Conservation (phyloP, 495 filamentous ascomycete genomes). For the Pseudoneurospora amorphoporcata region DNA sequence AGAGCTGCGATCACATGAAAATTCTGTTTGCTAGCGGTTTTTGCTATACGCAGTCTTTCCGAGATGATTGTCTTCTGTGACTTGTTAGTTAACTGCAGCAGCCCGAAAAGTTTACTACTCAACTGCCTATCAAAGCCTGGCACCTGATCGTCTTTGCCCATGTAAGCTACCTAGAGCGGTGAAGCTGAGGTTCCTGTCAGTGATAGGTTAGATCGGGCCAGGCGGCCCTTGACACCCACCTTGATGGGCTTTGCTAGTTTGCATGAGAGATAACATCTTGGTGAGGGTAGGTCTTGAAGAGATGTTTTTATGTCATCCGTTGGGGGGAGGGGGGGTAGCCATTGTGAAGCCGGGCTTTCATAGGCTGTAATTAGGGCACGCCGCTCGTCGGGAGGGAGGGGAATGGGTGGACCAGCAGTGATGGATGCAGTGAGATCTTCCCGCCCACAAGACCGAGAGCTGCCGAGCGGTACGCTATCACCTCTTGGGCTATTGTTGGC, state of each 20-base stretch:
- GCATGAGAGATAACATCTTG: neutral
- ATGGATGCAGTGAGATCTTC: neutral
- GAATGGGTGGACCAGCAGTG: neutral
- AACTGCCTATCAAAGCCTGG: neutral
- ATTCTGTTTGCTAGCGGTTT: neutral
- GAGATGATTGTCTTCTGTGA: neutral
- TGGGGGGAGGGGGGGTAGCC: neutral
- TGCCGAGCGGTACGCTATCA: neutral
- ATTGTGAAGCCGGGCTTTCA: neutral
- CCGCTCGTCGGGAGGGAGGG: neutral
- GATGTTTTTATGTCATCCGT: neutral
- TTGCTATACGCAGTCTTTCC: neutral
- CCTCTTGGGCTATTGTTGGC: neutral
- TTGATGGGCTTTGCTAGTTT: neutral
- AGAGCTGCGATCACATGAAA: neutral
- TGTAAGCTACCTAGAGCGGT: neutral
- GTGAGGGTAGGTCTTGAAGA: neutral
- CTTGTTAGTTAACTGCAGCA: neutral
- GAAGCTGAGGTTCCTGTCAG: neutral
- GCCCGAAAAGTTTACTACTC: neutral
- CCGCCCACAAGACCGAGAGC: neutral
- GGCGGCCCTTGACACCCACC: neutral
- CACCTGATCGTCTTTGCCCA: neutral
- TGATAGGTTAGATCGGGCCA: neutral
- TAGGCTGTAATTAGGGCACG: neutral